These are phyloP conservation scores for Monosporascus sp. DNA, from an alignment of 2,329 filamentous ascomycete genomes.

Conservation along the genomic window DNA sequence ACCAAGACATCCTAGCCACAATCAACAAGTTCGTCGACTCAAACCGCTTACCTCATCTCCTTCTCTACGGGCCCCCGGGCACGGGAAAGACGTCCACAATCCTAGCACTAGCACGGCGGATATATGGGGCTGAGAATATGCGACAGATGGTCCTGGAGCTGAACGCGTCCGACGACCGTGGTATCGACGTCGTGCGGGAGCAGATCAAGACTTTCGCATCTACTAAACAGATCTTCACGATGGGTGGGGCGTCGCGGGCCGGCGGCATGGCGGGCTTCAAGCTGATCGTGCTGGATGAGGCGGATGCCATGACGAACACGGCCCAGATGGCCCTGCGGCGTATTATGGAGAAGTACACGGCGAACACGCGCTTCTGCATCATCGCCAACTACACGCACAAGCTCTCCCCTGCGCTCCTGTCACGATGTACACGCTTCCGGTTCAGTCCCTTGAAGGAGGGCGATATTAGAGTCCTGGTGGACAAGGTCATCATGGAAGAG, in stretches of 20 bases:
- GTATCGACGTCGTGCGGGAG: conserved; percentile 95
- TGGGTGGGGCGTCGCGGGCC: conserved; percentile 45
- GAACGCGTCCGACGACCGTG: conserved; percentile 94
- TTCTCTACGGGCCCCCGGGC: conserved; percentile 93
- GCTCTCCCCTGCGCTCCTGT: conserved; percentile 85
- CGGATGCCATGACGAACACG: conserved; percentile 99
- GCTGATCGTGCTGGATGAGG: conserved; percentile 95
- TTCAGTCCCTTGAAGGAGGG: conserved; percentile 88
- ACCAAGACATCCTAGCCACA: conserved; percentile 93
- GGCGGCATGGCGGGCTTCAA: conserved; percentile 71
- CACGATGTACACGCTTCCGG: conserved; percentile 87
- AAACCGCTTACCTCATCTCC: conserved; percentile 89
- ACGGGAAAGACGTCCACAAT: conserved; percentile 98
- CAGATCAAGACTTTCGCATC: conserved; percentile 99
- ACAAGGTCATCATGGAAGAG: conserved; percentile 86
- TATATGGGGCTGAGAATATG: conserved; percentile 89
- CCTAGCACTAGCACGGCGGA: conserved; percentile 83
- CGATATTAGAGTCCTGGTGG: conserved; percentile 80
- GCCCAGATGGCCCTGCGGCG: conserved; percentile 94
- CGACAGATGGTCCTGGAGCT: conserved; percentile 98
- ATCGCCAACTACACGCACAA: conserved; percentile 99
- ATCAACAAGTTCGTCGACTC: conserved; percentile 97
- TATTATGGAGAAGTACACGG: conserved; percentile 99
- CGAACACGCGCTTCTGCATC: conserved; percentile 95
- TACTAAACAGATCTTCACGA: conserved; percentile 90